phyloP scores from a whole-genome alignment of 2,329 filamentous ascomycete species.

The Podosphaera fusca region DNA sequence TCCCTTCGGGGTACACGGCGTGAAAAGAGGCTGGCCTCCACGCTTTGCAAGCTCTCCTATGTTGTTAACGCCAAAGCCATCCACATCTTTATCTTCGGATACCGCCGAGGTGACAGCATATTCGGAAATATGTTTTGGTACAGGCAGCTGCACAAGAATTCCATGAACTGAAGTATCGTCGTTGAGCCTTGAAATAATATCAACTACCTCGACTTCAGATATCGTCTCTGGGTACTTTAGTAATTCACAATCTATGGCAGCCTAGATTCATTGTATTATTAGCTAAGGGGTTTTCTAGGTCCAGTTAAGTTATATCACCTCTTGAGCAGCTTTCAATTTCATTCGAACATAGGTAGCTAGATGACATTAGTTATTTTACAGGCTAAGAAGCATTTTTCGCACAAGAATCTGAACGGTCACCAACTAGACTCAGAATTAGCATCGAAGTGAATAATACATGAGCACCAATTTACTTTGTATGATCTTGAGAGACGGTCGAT shows the following conservation, averaged over 20 bases:
- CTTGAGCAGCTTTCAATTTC: conserved; percentile 92
- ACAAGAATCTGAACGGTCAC: conserved; percentile 83
- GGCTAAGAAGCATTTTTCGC: conserved; percentile 17
- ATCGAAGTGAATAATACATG: not conserved
- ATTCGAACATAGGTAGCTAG: conserved; percentile 94
- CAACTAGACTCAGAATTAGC: conserved; percentile 33
- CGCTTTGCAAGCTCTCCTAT: conserved; percentile 95
- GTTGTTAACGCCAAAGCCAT: conserved; percentile 83
- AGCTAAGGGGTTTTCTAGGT: conserved; percentile 2
- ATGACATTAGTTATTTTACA: not conserved
- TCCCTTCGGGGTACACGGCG: conserved; percentile 89
- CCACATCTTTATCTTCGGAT: conserved; percentile 85
- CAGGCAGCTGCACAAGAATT: conserved; percentile 78
- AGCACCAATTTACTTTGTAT: conserved; percentile 47
- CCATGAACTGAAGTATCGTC: conserved; percentile 71
- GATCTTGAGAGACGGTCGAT: conserved; percentile 76
- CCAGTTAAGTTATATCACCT: conserved; percentile 27
- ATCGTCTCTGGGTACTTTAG: conserved; percentile 64
- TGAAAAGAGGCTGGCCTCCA: conserved; percentile 70
- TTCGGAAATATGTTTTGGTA: conserved; percentile 78
- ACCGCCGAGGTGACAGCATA: conserved; percentile 78
- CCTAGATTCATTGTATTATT: conserved; percentile 25
- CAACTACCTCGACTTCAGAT: conserved; percentile 65
- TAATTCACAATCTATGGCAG: conserved; percentile 72
- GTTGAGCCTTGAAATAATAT: conserved; percentile 63